Evolutionary conservation across 768 basidiomycete species (phyloP), one percentile per base, ranked within the genome.

Genomic region (Phylloporus scabripes): DNA sequence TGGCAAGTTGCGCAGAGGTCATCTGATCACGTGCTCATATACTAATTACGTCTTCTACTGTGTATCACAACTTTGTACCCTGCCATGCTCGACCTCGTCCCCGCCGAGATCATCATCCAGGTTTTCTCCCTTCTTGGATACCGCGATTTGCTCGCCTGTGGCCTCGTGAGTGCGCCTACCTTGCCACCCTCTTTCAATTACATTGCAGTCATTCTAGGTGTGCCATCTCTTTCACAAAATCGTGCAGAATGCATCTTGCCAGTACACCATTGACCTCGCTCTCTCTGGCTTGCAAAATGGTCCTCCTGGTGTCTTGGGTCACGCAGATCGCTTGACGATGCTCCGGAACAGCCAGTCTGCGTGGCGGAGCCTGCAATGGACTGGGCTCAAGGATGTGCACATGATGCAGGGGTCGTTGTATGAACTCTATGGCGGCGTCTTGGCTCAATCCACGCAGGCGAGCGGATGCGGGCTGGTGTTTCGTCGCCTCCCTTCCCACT

Each of bases 361-460:
- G 26, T 76, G 76, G 76, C 65, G 66, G 20, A 38, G 64, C n/a
- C 48, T 75, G 21, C 52, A 54, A 32, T 77, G 72, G 71, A 63
- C 61, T 10, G 45, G 61, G 23, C 55, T 63, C 24, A 49, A 55
- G 20, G 58, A 59, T 15, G 51, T 79, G 26, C 64, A 60, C 4
- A 78, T 80, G 74, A 46, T 60, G 23, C 50, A 53, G 4, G 78
- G 78, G 24, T 66, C 67, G 17, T 55, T 79, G 5, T 82, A 81
- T 72, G 81, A 83, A 54, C 70, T 83, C 0, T 81, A 71, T 50
- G 82, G 81, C 3, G 77, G 78, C 10, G 74, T 83, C 11, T 59
- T 83, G 8, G 80, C 70, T 1, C 78, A 80, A 55, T 63, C 67
- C 36, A 53, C 20, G 18, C 24, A 49, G 15, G 0, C 5, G 20